Evolutionary conservation across 2,329 filamentous ascomycete genomes (phyloP).

Genomic region (Fusarium heterosporum): DNA sequence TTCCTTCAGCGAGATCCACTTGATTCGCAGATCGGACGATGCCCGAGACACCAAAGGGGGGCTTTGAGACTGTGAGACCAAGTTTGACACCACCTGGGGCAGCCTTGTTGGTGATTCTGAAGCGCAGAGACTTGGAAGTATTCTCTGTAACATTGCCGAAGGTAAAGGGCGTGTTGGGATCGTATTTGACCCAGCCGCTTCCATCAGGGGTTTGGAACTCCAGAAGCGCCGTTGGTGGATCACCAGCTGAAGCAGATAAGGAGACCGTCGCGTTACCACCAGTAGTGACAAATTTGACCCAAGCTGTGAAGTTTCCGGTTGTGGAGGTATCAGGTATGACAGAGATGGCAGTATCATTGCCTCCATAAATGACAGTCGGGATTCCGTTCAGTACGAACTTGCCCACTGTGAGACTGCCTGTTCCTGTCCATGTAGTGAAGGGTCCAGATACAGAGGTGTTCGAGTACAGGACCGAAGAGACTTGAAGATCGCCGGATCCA

Average conservation of each 20-base stretch:
- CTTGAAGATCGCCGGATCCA: conserved; percentile 59
- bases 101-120: conserved; percentile 66
- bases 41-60: conserved; percentile 66
- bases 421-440: conserved; percentile 54
- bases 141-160: conserved; percentile 69
- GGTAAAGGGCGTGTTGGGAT: conserved; percentile 58
- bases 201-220: conserved; percentile 67
- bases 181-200: conserved; percentile 62
- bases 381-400: conserved; percentile 62
- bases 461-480: conserved; percentile 60
- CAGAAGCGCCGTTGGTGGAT: conserved; percentile 61
- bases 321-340: conserved; percentile 61
- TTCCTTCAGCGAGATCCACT: conserved; percentile 69
- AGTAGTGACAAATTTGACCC: conserved; percentile 59
- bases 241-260: conserved; percentile 62
- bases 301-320: conserved; percentile 62
- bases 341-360: conserved; percentile 54
- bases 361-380: conserved; percentile 58
- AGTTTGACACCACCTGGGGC: conserved; percentile 58
- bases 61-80: conserved; percentile 70
- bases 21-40: conserved; percentile 66
- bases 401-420: conserved; percentile 55
- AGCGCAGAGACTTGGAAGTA: conserved; percentile 58
- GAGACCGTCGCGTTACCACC: conserved; percentile 63
- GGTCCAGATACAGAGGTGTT: conserved; percentile 58